A percentile compares a stretch with the other conserved stretches of the same genome.
These are phyloP conservation scores for Botrytis fragariae DNA, from an alignment of 2,329 filamentous ascomycete genomes.

Conservation along the genomic window DNA sequence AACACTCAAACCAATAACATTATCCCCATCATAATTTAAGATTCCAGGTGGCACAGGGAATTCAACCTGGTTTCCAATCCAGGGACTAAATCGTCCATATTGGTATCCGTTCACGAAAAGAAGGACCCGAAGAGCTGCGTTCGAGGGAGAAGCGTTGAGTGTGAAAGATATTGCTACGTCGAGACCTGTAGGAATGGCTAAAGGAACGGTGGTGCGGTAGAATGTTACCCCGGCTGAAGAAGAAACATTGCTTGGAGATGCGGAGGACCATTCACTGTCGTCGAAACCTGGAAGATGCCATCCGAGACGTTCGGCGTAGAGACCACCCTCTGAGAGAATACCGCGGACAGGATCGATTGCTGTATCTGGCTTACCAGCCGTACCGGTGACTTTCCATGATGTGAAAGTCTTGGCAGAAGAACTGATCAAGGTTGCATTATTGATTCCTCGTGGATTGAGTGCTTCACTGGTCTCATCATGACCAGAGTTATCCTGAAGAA, in stretches of 20 bases:
- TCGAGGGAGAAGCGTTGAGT: conserved; percentile 45
- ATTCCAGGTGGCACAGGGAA: conserved; percentile 22
- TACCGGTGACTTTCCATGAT: conserved; percentile 56
- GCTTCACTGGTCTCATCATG: conserved; percentile 53
- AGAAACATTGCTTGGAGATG: conserved; percentile 38
- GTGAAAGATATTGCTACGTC: conserved; percentile 58
- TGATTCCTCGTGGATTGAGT: conserved; percentile 50
- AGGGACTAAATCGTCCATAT: conserved; percentile 20
- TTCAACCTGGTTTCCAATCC: conserved; percentile 19
- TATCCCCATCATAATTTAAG: conserved; percentile 19
- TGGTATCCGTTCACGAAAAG: conserved; percentile 59
- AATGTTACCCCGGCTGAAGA: conserved; percentile 53
- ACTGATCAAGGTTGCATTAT: conserved; percentile 49
- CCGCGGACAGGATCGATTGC: conserved; percentile 54
- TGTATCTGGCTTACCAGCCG: conserved; percentile 46
- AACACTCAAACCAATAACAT: conserved; percentile 19
- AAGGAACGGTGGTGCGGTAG: conserved; percentile 52
- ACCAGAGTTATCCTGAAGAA: conserved; percentile 58
- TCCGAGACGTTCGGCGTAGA: conserved; percentile 56
- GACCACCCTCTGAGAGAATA: conserved; percentile 55
- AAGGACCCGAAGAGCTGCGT: conserved; percentile 50
- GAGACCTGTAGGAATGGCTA: conserved; percentile 50
- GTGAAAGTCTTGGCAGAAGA: conserved; percentile 16
- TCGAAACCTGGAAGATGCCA: conserved; percentile 57
- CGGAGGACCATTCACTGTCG: conserved; percentile 44